These are phyloP conservation scores for Podospora australis DNA, from an alignment of 495 filamentous ascomycete genomes.

Conservation along the genomic window DNA sequence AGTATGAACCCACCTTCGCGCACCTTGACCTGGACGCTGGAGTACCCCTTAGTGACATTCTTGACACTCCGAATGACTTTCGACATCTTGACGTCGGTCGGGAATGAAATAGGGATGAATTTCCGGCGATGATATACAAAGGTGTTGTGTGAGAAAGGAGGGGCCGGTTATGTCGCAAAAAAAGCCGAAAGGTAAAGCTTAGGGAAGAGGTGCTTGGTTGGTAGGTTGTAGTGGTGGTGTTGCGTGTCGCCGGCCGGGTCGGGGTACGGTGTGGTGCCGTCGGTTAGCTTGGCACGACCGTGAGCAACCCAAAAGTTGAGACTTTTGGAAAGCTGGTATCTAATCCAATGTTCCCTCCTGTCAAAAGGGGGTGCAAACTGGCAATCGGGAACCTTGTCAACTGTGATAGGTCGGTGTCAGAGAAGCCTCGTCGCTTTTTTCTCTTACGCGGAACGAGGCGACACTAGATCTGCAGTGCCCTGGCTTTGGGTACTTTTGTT, in stretches of 20 bases:
- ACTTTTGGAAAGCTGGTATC: too few relatives aligned
- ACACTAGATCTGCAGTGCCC: too few relatives aligned
- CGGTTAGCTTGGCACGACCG: not conserved
- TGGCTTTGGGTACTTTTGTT: too few relatives aligned
- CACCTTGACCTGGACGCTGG: conserved; percentile 94
- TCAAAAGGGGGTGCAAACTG: too few relatives aligned
- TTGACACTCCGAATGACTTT: conserved; percentile 97
- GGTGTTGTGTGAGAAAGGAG: not conserved
- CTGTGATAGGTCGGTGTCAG: too few relatives aligned
- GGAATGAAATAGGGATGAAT: not conserved
- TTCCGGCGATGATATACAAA: conserved; percentile 9
- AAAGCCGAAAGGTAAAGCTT: not conserved
- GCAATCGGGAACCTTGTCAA: too few relatives aligned
- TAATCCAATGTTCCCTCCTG: too few relatives aligned
- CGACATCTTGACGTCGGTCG: conserved; percentile 62
- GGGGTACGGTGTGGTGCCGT: not conserved
- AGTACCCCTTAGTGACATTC: conserved; percentile 99
- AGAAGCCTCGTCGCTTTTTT: too few relatives aligned
- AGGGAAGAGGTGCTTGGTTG: not conserved
- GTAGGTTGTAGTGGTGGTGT: not conserved
- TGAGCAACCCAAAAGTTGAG: too few relatives aligned
- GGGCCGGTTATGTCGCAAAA: conserved; percentile 10
- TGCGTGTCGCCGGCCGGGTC: conserved; percentile 1
- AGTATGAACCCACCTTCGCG: conserved; percentile 76
- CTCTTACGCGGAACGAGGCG: too few relatives aligned